Evolutionary conservation across 257 asterid genomes (phyloP), one percentile per base, ranked within the genome.

Genomic region (Prunella vulgaris): DNA sequence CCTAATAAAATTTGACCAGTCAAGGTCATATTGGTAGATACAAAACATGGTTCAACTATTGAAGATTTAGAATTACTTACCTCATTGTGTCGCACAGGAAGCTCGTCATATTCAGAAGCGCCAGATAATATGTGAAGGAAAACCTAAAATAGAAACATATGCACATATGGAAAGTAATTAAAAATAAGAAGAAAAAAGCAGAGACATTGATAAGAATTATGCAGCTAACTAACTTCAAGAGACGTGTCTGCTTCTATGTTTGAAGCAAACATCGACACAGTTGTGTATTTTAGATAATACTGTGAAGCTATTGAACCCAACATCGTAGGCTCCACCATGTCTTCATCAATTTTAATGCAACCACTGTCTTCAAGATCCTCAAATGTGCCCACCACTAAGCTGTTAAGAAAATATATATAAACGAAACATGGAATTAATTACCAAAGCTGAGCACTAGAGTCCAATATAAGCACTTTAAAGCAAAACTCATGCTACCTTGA

Each of bases 281-380:
- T 93, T 54, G 95, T 90, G 87, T 90, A 89, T 73, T 86, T 90
- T 33, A 93, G 88, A 81, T 93, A 93, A 83, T 93, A 93, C 74
- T 88, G 96, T 71, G 98, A 88, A 63, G 98, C 95, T 58, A 88
- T 84, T 68, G 97, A 85, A 71, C 98, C 98, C 93, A 93, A 83
- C 90, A 93, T 93, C 83, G 74, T 81, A n/a, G 98, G 87, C 84
- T 90, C 97, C 73, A 93, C 98, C 78, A 71, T 82, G 74, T 88
- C 90, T 58, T 84, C 97, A 61, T 81, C 83, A 71, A 93, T 86
- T 84, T 87, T 88, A 71, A 93, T 80, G 87, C 97, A 90, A 71
- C 97, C 99, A 78, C 93, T 74, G 80, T 90, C 99, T 83, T 90
- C 99, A 83, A 93, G 90, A 80, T 93, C 99, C 84, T 93, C 97